Evolutionary conservation across 208 protist genomes (phyloP).

Genomic region (Trypanosoma lewisi): DNA sequence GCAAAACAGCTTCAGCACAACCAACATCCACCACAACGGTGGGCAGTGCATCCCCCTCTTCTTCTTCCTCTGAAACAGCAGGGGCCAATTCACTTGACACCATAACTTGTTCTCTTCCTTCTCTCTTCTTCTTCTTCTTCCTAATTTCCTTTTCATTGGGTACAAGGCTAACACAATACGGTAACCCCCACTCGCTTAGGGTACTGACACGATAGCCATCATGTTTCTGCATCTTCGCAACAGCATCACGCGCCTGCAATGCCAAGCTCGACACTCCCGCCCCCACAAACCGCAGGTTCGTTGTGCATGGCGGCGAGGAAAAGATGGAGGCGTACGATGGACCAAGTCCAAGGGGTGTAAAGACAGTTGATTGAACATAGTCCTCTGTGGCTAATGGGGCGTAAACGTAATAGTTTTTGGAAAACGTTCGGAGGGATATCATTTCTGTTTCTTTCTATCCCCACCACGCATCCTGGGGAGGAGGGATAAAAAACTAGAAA

Average conservation of each 20-base stretch:
- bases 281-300: conserved; percentile 41
- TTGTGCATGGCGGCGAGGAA: conserved; percentile 34
- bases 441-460: conserved; percentile 8
- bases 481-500: too few relatives aligned
- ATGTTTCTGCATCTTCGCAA: not conserved
- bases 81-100: too few relatives aligned
- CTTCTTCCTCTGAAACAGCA: too few relatives aligned
- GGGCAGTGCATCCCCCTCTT: not conserved
- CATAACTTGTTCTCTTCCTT: not conserved
- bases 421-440: conserved; percentile 19
- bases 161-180: conserved; percentile 25
- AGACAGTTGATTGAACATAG: conserved; percentile 23
- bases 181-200: conserved; percentile 11
- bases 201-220: not conserved
- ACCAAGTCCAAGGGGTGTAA: conserved; percentile 21
- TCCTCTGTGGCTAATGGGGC: conserved; percentile 1
- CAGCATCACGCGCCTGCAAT: not conserved
- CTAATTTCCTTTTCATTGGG: not conserved
- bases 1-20: conserved; percentile 87
- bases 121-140: not conserved
- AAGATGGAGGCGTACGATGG: conserved; percentile 26
- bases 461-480: too few relatives aligned
- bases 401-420: conserved; percentile 6
- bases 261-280: not conserved
- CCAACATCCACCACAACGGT: conserved; percentile 68